These are phyloP conservation scores for Penicillium cataractarum DNA, from an alignment of 495 filamentous ascomycete genomes.

Conservation along the genomic window DNA sequence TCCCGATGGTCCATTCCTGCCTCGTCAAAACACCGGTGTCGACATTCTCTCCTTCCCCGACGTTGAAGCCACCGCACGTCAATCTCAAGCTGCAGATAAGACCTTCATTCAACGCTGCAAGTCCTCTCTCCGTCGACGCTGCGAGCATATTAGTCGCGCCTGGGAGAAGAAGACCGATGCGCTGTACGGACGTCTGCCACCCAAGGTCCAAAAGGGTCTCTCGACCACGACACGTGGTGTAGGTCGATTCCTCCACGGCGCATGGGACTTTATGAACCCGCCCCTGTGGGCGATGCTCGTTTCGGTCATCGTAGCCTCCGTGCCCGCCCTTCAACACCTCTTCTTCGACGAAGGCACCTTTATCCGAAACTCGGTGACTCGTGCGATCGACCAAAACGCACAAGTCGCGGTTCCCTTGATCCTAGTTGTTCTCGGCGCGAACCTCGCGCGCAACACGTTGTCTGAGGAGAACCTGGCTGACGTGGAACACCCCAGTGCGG, in stretches of 20 bases:
- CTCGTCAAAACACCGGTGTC: slow-evolving; percentile 41
- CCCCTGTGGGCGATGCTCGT: slow-evolving; percentile 96
- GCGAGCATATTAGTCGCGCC: slow-evolving; percentile 21
- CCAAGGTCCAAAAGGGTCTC: slow-evolving; percentile 57
- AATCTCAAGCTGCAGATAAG: slow-evolving; percentile 21
- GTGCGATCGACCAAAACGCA: slow-evolving; percentile 80
- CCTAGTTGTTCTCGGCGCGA: slow-evolving; percentile 93
- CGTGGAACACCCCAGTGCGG: slow-evolving; percentile 64
- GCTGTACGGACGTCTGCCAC: slow-evolving; percentile 57
- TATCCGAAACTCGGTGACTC: slow-evolving; percentile 87
- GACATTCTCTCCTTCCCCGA: slow-evolving; percentile 50
- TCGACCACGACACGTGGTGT: slow-evolving; percentile 42
- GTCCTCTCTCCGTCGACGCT: slow-evolving; percentile 23
- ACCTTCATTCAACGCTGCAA: slow-evolving; percentile 32
- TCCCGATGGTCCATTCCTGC: slow-evolving; percentile 44
- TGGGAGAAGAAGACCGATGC: slow-evolving; percentile 30
- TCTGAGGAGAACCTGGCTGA: slow-evolving; percentile 58
- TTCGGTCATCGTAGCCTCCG: slow-evolving; percentile 85
- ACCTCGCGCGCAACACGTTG: slow-evolving; percentile 78
- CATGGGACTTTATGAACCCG: slow-evolving; percentile 97
- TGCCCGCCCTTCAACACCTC: slow-evolving; percentile 78
- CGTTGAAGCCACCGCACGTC: slow-evolving; percentile 37
- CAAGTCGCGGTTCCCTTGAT: slow-evolving; percentile 94
- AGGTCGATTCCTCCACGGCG: slow-evolving; percentile 61
- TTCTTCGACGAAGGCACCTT: slow-evolving; percentile 94